phyloP scores from a whole-genome alignment of 768 basidiomycete species.

The Roridomyces roridus region DNA sequence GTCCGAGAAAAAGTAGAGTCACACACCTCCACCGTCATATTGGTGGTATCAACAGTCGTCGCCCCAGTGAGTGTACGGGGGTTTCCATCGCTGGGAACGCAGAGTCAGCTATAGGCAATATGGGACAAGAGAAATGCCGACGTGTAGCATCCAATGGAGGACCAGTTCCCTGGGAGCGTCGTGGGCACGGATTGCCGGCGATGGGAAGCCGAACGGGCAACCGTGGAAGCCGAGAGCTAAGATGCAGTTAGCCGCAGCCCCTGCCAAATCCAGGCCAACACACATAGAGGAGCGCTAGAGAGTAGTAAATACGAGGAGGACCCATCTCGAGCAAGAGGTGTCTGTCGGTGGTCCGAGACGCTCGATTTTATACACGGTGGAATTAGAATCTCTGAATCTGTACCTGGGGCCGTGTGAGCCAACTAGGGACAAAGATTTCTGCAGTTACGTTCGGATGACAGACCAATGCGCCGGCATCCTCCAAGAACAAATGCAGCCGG shows the following conservation, averaged over 20 bases:
- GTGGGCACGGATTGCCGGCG: constrained; percentile 49
- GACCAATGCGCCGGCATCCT: too few species aligned
- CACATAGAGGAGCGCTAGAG: background rate
- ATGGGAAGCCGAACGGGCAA: constrained; percentile 20
- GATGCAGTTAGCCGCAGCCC: background rate
- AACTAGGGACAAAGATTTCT: too few species aligned
- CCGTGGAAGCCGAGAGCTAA: background rate
- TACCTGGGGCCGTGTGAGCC: too few species aligned
- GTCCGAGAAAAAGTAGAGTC: too few species aligned
- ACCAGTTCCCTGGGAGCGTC: constrained; percentile 60
- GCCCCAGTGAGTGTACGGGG: constrained; percentile 63
- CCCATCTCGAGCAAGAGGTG: background rate
- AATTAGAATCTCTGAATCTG: too few species aligned
- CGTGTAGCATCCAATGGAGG: constrained; percentile 67
- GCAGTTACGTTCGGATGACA: too few species aligned
- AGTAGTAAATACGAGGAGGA: background rate
- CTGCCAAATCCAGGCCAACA: too few species aligned
- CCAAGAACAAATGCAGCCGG: too few species aligned
- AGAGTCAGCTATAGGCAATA: constrained; percentile 2
- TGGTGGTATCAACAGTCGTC: constrained; percentile 47
- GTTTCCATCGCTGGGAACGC: constrained; percentile 54
- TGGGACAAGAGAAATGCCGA: constrained; percentile 34
- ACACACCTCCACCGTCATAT: constrained; percentile 64
- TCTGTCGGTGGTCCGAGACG: background rate
- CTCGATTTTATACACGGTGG: background rate